Percentiles rank a stretch among this genome's conserved stretches.
phyloP scores from a whole-genome alignment of 352 stramenopile genomes.

The Pythium coloratum region DNA sequence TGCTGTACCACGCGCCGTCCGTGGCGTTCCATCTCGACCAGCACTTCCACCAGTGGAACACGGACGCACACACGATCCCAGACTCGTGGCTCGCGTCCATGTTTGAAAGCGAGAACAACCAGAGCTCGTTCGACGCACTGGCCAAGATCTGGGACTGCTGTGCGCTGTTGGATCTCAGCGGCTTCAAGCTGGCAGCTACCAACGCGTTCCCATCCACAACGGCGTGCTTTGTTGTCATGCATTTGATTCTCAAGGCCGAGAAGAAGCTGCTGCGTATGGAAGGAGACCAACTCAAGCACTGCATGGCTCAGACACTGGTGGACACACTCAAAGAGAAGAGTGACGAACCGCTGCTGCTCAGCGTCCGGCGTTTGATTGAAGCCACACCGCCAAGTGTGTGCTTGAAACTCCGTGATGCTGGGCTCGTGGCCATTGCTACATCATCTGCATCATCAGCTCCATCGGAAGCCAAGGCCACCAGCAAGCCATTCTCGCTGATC shows the following conservation, averaged over 20 bases:
- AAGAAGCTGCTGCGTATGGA: slow-evolving; percentile 74
- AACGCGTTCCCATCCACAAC: slow-evolving; percentile 34
- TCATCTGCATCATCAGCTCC: background rate
- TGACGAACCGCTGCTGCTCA: slow-evolving; percentile 33
- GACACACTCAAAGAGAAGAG: slow-evolving; percentile 45
- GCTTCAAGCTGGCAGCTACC: slow-evolving; percentile 5
- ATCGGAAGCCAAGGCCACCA: slow-evolving; percentile 8
- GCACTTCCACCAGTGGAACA: slow-evolving; percentile 68
- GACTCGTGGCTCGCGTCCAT: slow-evolving; percentile 78
- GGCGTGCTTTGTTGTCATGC: slow-evolving; percentile 55
- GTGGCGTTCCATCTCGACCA: slow-evolving; percentile 79
- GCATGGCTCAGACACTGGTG: slow-evolving; percentile 59
- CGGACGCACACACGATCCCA: slow-evolving; percentile 39
- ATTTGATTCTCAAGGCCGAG: slow-evolving; percentile 42
- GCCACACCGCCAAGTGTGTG: slow-evolving; percentile 61
- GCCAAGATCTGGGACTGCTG: slow-evolving; percentile 75
- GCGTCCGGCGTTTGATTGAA: slow-evolving; percentile 57
- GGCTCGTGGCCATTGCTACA: background rate
- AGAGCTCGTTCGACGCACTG: slow-evolving; percentile 51
- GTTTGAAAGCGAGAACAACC: slow-evolving; percentile 57
- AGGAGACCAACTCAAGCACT: slow-evolving; percentile 66
- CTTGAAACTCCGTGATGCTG: slow-evolving; percentile 51
- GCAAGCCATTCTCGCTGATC: slow-evolving; percentile 52
- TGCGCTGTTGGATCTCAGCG: slow-evolving; percentile 37
- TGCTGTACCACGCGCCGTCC: slow-evolving; percentile 72